A percentile compares a stretch with the other conserved stretches of the same genome.
Conservation (phyloP, 257 asterid genomes). For the Solanum peruvianum region DNA sequence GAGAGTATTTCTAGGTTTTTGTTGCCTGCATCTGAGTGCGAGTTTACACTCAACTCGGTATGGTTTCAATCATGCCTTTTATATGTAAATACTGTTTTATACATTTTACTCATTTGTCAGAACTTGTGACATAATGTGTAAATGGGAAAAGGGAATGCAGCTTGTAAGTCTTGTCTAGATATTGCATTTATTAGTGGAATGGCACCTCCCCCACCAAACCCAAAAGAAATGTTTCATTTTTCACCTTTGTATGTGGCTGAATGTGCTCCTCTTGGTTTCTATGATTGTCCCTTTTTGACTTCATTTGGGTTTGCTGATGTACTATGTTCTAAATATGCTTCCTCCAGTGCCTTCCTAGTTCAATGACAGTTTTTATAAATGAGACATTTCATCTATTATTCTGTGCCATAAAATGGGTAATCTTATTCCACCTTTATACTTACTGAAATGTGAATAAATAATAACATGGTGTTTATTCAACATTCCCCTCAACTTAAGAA, state of each 20-base stretch:
- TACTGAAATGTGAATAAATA: neutral
- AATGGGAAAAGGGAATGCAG: neutral
- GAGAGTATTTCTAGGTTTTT: slow-evolving; percentile 91
- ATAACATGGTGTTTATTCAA: neutral
- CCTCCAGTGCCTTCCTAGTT: neutral
- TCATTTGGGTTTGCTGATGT: neutral
- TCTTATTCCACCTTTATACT: neutral
- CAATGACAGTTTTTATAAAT: neutral
- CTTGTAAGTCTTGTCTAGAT: neutral
- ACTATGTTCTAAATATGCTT: neutral
- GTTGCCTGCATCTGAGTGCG: slow-evolving; percentile 96
- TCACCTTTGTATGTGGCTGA: neutral
- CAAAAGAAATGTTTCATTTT: neutral
- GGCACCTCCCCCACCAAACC: neutral
- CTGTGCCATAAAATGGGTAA: neutral
- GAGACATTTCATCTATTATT: neutral
- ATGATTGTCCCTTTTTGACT: neutral
- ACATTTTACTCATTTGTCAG: neutral
- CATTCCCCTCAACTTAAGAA: neutral
- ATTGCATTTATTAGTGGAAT: neutral
- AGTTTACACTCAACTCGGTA: slow-evolving; percentile 88
- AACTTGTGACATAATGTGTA: neutral
- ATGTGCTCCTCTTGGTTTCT: neutral
- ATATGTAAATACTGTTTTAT: neutral
- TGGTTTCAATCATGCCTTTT: neutral